Conservation (phyloP, 2,329 filamentous ascomycete species). For the Arthroderma sp. region DNA sequence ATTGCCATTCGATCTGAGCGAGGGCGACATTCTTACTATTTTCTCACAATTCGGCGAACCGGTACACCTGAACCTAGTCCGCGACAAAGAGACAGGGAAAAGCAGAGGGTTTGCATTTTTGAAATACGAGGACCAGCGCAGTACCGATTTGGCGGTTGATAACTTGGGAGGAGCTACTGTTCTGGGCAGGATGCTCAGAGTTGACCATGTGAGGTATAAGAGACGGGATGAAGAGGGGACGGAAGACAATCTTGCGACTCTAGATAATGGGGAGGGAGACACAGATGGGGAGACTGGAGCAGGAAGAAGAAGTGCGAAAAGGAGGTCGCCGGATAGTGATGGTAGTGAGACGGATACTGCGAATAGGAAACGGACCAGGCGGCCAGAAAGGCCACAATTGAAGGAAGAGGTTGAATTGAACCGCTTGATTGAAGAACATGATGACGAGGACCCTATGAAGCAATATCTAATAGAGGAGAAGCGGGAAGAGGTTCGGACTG, state of each 20-base stretch:
- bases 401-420: constrained; percentile 72
- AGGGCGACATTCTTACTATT: constrained; percentile 90
- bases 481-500: constrained; percentile 70
- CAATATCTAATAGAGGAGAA: constrained; percentile 79
- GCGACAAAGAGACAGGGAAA: constrained; percentile 93
- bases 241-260: constrained; percentile 35
- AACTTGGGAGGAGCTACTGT: constrained; percentile 82
- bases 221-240: constrained; percentile 56
- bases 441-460: constrained; percentile 98
- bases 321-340: not conserved
- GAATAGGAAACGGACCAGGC: constrained; percentile 8
- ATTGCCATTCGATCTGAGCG: constrained; percentile 78
- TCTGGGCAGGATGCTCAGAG: constrained; percentile 63
- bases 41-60: constrained; percentile 97
- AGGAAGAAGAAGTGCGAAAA: constrained; percentile 9
- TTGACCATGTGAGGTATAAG: constrained; percentile 92
- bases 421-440: constrained; percentile 62
- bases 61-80: constrained; percentile 77
- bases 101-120: constrained; percentile 90
- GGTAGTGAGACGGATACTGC: not conserved
- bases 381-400: constrained; percentile 46
- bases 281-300: constrained; percentile 22
- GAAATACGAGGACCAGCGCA: constrained; percentile 96
- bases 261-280: constrained; percentile 23
- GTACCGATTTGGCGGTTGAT: constrained; percentile 89